A percentile compares a stretch with the other conserved stretches of the same genome.
These are phyloP conservation scores for Wickerhamomyces pijperi DNA, from an alignment of 805 yeast genomes.

Conservation along the genomic window DNA sequence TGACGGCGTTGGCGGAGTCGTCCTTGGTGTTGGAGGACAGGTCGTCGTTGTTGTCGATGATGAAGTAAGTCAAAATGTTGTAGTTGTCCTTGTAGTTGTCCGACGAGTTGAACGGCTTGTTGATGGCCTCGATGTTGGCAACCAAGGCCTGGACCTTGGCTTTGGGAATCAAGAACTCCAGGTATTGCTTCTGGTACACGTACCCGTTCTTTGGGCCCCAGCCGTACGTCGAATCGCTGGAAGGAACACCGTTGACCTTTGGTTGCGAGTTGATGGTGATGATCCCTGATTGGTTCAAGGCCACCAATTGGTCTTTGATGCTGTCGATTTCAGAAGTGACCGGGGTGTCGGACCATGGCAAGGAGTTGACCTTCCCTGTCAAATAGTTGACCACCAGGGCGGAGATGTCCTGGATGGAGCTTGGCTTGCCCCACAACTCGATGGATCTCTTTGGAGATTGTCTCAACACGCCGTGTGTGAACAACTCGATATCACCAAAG, in stretches of 20 bases:
- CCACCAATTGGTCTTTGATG: conserved; percentile 46
- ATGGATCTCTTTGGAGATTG: conserved; percentile 72
- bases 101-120: conserved; percentile 21
- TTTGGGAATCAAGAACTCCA: conserved; percentile 74
- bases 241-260: conserved; percentile 68
- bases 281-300: conserved; percentile 56
- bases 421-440: conserved; percentile 85
- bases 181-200: conserved; percentile 88
- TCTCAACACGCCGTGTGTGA: conserved; percentile 69
- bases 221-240: conserved; percentile 64
- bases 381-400: conserved; percentile 58
- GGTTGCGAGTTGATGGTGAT: conserved; percentile 92
- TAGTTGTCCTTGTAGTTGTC: conserved; percentile 22
- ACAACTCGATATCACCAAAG: conserved; percentile 78
- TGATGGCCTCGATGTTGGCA: conserved; percentile 32
- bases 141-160: conserved; percentile 26
- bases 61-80: conserved; percentile 62
- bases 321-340: conserved; percentile 63
- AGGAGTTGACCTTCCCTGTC: conserved; percentile 54
- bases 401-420: conserved; percentile 44
- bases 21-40: conserved; percentile 59
- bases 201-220: conserved; percentile 95
- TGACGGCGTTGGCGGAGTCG: conserved; percentile 80
- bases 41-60: conserved; percentile 48
- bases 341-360: conserved; percentile 96